Conservation (phyloP, 1,284 basidiomycete species). For the Trichosporon sp. region DNA sequence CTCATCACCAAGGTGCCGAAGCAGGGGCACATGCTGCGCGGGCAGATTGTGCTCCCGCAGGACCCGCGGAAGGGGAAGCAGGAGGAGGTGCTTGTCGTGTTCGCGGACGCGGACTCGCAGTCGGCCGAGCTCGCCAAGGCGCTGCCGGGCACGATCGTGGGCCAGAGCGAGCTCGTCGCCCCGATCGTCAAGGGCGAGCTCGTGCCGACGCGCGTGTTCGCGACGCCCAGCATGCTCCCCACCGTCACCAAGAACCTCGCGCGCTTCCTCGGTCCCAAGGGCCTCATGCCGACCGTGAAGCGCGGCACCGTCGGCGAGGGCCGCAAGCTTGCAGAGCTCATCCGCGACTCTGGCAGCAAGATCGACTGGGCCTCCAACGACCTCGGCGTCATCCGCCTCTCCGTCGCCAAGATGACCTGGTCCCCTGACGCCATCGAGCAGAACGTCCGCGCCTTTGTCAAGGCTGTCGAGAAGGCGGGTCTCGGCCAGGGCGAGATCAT, state of each 20-base stretch:
- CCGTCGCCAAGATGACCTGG: slow-evolving; percentile 62
- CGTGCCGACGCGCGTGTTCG: slow-evolving; percentile 54
- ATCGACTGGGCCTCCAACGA: slow-evolving; percentile 93
- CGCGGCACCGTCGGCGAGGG: slow-evolving; percentile 91
- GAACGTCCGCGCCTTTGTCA: slow-evolving; percentile 74
- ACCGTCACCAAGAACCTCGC: slow-evolving; percentile 76
- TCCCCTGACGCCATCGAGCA: slow-evolving; percentile 67
- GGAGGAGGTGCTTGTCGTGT: slow-evolving; percentile 69
- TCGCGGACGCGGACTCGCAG: slow-evolving; percentile 59
- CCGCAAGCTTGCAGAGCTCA: slow-evolving; percentile 62
- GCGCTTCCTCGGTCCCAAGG: slow-evolving; percentile 84
- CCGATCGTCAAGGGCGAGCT: slow-evolving; percentile 50
- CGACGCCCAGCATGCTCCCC: slow-evolving; percentile 72
- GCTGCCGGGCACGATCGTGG: slow-evolving; percentile 80
- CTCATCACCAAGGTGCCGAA: slow-evolving; percentile 60
- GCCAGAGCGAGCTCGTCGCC: slow-evolving; percentile 75
- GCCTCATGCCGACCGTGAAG: slow-evolving; percentile 90
- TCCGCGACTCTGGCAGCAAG: slow-evolving; percentile 72
- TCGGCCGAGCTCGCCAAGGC: slow-evolving; percentile 61
- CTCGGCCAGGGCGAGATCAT: slow-evolving; percentile 20
- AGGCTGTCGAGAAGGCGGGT: slow-evolving; percentile 56
- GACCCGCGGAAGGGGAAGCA: slow-evolving; percentile 62
- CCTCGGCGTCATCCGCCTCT: slow-evolving; percentile 62
- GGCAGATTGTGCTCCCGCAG: slow-evolving; percentile 63
- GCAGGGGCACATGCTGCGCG: slow-evolving; percentile 63